These are phyloP conservation scores for carrot (Daucus carota) DNA, from an alignment of 129 eudicot genomes.

Conservation along the genomic window DNA sequence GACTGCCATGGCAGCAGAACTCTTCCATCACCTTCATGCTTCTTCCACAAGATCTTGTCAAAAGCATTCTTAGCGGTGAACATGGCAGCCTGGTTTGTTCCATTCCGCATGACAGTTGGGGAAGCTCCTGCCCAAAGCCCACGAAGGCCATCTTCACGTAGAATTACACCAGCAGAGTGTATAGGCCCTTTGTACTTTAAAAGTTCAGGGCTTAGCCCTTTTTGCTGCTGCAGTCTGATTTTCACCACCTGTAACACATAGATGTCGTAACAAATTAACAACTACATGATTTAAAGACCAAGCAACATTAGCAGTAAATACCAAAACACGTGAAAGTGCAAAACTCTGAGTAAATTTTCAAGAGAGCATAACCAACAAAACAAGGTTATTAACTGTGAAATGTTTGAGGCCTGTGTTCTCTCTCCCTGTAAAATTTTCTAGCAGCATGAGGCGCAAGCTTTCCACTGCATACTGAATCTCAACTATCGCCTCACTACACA, in stretches of 20 bases:
- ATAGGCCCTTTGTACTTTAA: slow-evolving; percentile 82
- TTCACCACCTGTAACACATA: slow-evolving; percentile 63
- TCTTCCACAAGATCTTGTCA: slow-evolving; percentile 66
- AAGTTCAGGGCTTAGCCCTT: slow-evolving; percentile 70
- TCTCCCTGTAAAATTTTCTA: neutral
- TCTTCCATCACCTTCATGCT: slow-evolving; percentile 76
- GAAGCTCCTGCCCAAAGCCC: slow-evolving; percentile 97
- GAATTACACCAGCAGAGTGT: slow-evolving; percentile 67
- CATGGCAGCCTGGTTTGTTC: slow-evolving; percentile 96
- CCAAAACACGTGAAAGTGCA: neutral
- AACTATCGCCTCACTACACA: neutral
- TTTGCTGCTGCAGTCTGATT: slow-evolving; percentile 87
- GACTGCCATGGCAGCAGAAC: slow-evolving; percentile 87
- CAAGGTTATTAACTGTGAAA: neutral
- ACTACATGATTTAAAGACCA: neutral
- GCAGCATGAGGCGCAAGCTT: neutral
- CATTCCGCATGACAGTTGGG: slow-evolving; percentile 93
- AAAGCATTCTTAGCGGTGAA: slow-evolving; percentile 80
- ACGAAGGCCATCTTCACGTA: slow-evolving; percentile 77
- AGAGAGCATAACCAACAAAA: neutral
- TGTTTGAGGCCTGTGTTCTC: neutral
- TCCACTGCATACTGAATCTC: neutral
- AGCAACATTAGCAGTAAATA: neutral
- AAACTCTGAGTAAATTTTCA: neutral
- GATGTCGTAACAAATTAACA: neutral